Conservation (phyloP, 75 land plant genomes). For the Adiantum capillusveneris region DNA sequence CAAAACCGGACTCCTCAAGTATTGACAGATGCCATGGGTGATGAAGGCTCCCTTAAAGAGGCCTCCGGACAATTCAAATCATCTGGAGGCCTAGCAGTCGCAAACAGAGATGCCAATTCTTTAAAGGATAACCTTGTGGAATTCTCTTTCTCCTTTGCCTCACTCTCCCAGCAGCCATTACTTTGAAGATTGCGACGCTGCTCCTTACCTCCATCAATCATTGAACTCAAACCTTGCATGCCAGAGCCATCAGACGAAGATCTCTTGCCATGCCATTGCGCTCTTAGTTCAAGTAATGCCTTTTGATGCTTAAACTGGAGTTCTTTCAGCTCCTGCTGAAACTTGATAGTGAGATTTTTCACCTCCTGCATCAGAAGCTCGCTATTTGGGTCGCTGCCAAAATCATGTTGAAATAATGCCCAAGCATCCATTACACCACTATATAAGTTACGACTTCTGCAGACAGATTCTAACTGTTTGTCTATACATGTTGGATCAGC, state of each 20-base stretch:
- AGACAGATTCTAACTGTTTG: not conserved
- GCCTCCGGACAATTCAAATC: too few relatives aligned
- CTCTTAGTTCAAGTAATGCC: not conserved
- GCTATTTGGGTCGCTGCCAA: not conserved
- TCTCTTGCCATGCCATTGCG: not conserved
- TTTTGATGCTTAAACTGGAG: not conserved
- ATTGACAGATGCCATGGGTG: too few relatives aligned
- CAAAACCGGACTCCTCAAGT: too few relatives aligned
- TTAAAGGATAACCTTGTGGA: not conserved
- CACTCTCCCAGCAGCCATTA: not conserved
- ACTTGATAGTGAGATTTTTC: not conserved
- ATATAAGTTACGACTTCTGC: not conserved
- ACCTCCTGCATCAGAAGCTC: constrained; percentile 1
- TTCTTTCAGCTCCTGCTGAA: not conserved
- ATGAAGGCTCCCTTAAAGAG: too few relatives aligned
- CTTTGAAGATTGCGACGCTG: not conserved
- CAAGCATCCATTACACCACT: constrained; percentile 1
- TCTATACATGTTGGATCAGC: not conserved
- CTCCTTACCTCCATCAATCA: not conserved
- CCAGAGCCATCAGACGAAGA: not conserved
- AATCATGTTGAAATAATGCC: not conserved
- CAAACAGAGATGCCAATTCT: not conserved
- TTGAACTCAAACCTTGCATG: not conserved
- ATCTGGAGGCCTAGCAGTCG: not conserved
- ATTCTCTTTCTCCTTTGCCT: not conserved